Evolutionary conservation across 73 alveolate species (phyloP).

Genomic region (Uronychia setigera): DNA sequence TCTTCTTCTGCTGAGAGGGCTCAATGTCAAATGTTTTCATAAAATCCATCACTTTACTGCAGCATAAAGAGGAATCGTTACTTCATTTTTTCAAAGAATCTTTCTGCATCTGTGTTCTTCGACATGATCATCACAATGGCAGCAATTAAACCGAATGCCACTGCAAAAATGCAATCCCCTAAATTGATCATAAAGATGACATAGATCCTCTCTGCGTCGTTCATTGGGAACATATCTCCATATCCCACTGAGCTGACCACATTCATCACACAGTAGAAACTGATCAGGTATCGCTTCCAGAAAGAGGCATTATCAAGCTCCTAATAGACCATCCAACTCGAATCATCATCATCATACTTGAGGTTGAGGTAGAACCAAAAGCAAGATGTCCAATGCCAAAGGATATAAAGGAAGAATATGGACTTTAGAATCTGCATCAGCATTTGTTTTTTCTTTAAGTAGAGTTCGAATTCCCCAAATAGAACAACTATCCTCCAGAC

Average conservation of each 20-base stretch:
- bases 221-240: slow-evolving; percentile 49
- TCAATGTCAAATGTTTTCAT: slow-evolving; percentile 24
- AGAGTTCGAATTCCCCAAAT: slow-evolving; percentile 38
- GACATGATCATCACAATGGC: slow-evolving; percentile 39
- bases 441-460: slow-evolving; percentile 7
- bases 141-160: slow-evolving; percentile 72
- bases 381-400: slow-evolving; percentile 70
- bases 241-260: slow-evolving; percentile 63
- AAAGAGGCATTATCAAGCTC: background rate
- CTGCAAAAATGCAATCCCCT: slow-evolving; percentile 70
- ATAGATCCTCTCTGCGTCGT: slow-evolving; percentile 51
- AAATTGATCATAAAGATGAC: slow-evolving; percentile 50
- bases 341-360: slow-evolving; percentile 10
- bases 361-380: slow-evolving; percentile 47
- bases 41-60: slow-evolving; percentile 34
- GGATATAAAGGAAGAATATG: slow-evolving; percentile 19
- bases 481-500: slow-evolving; percentile 29
- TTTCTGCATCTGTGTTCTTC: slow-evolving; percentile 21
- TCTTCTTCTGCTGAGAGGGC: slow-evolving; percentile 1
- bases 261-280: slow-evolving; percentile 56
- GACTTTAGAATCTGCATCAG: slow-evolving; percentile 37
- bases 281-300: slow-evolving; percentile 10
- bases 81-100: slow-evolving; percentile 46
- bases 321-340: slow-evolving; percentile 36
- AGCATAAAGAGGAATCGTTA: background rate